These are phyloP conservation scores for Thalassia testudinum DNA, from an alignment of 116 monocot species.

Conservation along the genomic window DNA sequence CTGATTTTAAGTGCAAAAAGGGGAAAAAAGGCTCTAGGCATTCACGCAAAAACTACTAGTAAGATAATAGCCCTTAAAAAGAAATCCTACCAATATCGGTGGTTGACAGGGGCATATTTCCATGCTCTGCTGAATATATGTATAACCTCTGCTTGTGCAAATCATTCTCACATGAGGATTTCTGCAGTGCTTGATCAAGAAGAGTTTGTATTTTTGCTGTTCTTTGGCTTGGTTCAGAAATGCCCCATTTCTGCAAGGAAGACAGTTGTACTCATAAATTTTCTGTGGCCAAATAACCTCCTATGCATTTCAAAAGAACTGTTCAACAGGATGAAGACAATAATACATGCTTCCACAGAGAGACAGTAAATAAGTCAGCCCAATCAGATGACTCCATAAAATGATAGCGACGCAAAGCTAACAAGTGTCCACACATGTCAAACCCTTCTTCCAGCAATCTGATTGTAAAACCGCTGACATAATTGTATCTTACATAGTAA, in stretches of 20 bases:
- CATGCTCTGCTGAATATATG: conserved; percentile 30
- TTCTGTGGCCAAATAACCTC: background rate
- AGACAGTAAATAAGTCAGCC: conserved; percentile 69
- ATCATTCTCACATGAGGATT: conserved; percentile 85
- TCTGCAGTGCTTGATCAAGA: conserved; percentile 69
- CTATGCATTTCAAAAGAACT: background rate
- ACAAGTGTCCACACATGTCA: conserved; percentile 61
- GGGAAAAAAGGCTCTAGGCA: background rate
- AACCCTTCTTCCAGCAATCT: conserved; percentile 93
- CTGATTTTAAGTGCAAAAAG: background rate
- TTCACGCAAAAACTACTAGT: background rate
- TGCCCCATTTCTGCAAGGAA: conserved; percentile 49
- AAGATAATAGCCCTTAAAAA: background rate
- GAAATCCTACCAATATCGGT: conserved; percentile 30
- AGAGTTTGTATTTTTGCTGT: conserved; percentile 60
- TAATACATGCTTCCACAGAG: conserved; percentile 55
- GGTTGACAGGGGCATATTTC: conserved; percentile 9
- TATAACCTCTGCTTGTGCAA: conserved; percentile 64
- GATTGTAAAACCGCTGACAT: conserved; percentile 77
- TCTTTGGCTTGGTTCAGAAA: conserved; percentile 23
- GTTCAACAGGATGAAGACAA: background rate
- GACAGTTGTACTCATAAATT: too few relatives aligned
- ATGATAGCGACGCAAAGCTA: conserved; percentile 79
- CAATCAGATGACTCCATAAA: conserved; percentile 95
- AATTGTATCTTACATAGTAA: conserved; percentile 43